A percentile compares a stretch with the other conserved stretches of the same genome.
phyloP scores from a whole-genome alignment of 2,329 filamentous ascomycete genomes.

The Myotisia sp. region DNA sequence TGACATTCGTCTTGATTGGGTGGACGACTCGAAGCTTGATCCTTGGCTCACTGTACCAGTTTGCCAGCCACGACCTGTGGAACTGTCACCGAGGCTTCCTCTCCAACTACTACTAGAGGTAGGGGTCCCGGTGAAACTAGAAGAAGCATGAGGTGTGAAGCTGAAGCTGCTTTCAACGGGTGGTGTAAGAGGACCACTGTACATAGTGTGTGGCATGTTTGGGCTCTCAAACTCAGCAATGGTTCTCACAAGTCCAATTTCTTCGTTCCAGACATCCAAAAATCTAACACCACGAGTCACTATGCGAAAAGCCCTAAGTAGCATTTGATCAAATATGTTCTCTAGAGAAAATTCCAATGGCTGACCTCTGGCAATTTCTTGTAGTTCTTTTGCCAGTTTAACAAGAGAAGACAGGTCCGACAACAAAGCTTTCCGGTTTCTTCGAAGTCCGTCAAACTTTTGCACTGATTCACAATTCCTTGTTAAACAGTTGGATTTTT shows the following conservation, averaged over 20 bases:
- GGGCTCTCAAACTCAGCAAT: conserved; percentile 26
- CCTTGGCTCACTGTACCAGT: conserved; percentile 12
- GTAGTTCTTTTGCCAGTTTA: conserved; percentile 72
- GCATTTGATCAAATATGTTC: conserved; percentile 71
- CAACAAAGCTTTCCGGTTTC: conserved; percentile 71
- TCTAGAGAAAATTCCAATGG: conserved; percentile 28
- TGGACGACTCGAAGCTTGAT: conserved; percentile 12
- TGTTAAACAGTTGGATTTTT: conserved; percentile 75
- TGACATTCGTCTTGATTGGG: conserved; percentile 17
- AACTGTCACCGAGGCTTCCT: conserved; percentile 13
- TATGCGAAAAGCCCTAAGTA: conserved; percentile 84
- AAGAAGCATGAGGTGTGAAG: neutral
- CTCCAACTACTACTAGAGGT: conserved; percentile 3
- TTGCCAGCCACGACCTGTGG: conserved; percentile 11
- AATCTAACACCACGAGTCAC: conserved; percentile 85
- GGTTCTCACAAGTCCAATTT: conserved; percentile 32
- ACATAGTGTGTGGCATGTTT: conserved; percentile 11
- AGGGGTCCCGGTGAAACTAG: neutral
- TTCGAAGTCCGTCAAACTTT: conserved; percentile 59
- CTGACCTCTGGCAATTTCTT: conserved; percentile 50
- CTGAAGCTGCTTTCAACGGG: conserved; percentile 25
- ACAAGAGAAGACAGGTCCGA: conserved; percentile 82
- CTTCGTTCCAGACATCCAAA: conserved; percentile 64
- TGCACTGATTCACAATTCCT: conserved; percentile 64
- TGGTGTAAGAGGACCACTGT: conserved; percentile 24